phyloP scores from a whole-genome alignment of 805 yeast species.

The Debaryomyces maramus region DNA sequence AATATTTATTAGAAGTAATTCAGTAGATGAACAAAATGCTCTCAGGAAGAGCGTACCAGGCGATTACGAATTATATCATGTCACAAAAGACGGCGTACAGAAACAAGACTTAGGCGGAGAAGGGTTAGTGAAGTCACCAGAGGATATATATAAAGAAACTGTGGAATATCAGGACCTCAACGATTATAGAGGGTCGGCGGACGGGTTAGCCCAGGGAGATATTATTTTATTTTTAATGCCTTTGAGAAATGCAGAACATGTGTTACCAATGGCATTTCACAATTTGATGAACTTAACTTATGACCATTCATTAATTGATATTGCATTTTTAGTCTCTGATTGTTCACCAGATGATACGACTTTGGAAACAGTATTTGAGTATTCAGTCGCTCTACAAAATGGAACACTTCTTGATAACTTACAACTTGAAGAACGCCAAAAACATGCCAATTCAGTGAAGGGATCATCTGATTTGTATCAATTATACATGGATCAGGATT shows the following conservation, averaged over 20 bases:
- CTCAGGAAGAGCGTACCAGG: conserved; percentile 6
- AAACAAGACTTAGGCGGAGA: conserved; percentile 6
- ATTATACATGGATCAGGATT: conserved; percentile 65
- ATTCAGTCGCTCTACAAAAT: conserved; percentile 65
- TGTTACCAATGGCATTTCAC: conserved; percentile 78
- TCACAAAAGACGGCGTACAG: conserved; percentile 32
- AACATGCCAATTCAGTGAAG: conserved; percentile 33
- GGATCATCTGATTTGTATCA: conserved; percentile 66
- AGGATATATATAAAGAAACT: conserved; percentile 42
- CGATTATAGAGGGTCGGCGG: conserved; percentile 52
- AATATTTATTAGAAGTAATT: conserved; percentile 1
- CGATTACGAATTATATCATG: conserved; percentile 25
- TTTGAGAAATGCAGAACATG: conserved; percentile 73
- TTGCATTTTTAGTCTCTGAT: conserved; percentile 79
- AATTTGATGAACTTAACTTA: conserved; percentile 85
- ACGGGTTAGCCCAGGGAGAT: conserved; percentile 55
- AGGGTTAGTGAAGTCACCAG: conserved; percentile 19
- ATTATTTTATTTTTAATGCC: conserved; percentile 72
- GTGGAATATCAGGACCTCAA: conserved; percentile 65
- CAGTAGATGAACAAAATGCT: background rate
- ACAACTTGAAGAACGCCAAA: conserved; percentile 40
- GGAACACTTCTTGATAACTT: conserved; percentile 58
- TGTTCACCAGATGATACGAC: conserved; percentile 71
- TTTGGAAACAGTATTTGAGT: conserved; percentile 62
- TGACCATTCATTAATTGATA: conserved; percentile 75